Percentiles rank a stretch among this genome's conserved stretches.
Evolutionary conservation across 371 early-diverging fungal species (phyloP).

Genomic region (Syncephalastrum contaminatum): DNA sequence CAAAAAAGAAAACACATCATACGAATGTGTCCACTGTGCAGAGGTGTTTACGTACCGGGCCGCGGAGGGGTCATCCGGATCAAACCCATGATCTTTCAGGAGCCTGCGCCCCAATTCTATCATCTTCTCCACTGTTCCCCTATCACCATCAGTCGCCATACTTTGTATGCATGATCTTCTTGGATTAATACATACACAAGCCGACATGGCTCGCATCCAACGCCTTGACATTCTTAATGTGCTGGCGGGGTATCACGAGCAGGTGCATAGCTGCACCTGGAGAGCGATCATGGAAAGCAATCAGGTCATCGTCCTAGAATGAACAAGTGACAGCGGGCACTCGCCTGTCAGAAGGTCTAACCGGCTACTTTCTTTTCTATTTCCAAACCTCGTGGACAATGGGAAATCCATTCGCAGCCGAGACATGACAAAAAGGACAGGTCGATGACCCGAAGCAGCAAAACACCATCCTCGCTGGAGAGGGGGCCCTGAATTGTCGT

Average conservation of each 20-base stretch:
- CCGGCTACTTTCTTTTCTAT: neutral
- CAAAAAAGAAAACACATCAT: neutral
- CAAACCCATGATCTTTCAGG: slow-evolving; percentile 37
- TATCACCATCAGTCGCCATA: neutral
- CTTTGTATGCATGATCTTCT: no score
- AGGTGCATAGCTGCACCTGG: slow-evolving; percentile 55
- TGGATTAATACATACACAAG: slow-evolving; percentile 40
- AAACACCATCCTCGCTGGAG: no score
- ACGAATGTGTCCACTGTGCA: neutral
- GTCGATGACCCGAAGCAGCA: no score
- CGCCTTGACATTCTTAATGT: slow-evolving; percentile 42
- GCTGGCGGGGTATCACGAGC: slow-evolving; percentile 52
- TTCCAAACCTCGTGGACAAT: slow-evolving; percentile 22
- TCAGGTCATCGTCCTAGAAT: slow-evolving; percentile 44
- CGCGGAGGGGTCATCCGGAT: slow-evolving; percentile 17
- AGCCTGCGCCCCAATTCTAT: slow-evolving; percentile 32
- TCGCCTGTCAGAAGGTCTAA: neutral
- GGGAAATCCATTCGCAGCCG: slow-evolving; percentile 18
- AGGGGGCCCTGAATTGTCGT: no score
- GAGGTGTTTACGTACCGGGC: no score
- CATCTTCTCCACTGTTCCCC: slow-evolving; percentile 42
- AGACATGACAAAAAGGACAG: slow-evolving; percentile 24
- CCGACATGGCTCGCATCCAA: slow-evolving; percentile 36
- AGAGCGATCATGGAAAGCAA: slow-evolving; percentile 62
- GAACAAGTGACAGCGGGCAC: neutral